Percentiles rank a stretch among this genome's conserved stretches.
phyloP scores from a whole-genome alignment of 768 basidiomycete species.

The Strobilomyces echinocephalus region DNA sequence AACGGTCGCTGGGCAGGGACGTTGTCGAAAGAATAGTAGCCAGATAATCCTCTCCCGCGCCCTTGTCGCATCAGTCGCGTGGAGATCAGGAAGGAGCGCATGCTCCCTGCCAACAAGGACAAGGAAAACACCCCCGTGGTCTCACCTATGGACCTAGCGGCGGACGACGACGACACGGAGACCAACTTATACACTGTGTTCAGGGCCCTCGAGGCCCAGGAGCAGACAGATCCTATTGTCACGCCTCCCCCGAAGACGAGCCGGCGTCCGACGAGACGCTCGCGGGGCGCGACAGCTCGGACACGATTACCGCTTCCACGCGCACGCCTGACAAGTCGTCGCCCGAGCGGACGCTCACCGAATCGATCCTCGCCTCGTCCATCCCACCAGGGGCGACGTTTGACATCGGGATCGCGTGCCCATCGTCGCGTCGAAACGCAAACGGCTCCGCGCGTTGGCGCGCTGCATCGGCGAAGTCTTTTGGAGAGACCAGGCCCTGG shows the following conservation, averaged over 20 bases:
- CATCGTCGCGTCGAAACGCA: conserved; percentile 78
- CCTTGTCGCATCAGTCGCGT: too few species aligned
- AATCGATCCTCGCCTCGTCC: conserved; percentile 22
- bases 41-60: too few species aligned
- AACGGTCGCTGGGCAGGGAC: too few species aligned
- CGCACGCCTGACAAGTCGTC: conserved; percentile 16
- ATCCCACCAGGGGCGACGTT: conserved; percentile 57
- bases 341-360: conserved; percentile 16
- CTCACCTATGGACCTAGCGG: too few species aligned
- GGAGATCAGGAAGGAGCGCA: too few species aligned
- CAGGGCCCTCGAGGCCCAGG: conserved; percentile 17
- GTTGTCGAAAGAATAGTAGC: too few species aligned
- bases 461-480: conserved; percentile 84
- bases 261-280: conserved; percentile 16
- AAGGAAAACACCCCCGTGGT: too few species aligned
- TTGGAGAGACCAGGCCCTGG: conserved; percentile 80
- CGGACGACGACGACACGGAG: too few species aligned
- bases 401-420: conserved; percentile 86
- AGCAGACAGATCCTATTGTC: conserved; percentile 3
- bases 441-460: conserved; percentile 81
- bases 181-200: conserved; percentile 8
- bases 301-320: conserved; percentile 20
- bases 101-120: too few species aligned
- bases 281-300: too few species aligned
- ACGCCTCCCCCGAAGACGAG: conserved; percentile 16